Percentiles rank a stretch among this genome's conserved stretches.
These are phyloP conservation scores for Myochromella boudieri DNA, from an alignment of 768 basidiomycete species.

Conservation along the genomic window DNA sequence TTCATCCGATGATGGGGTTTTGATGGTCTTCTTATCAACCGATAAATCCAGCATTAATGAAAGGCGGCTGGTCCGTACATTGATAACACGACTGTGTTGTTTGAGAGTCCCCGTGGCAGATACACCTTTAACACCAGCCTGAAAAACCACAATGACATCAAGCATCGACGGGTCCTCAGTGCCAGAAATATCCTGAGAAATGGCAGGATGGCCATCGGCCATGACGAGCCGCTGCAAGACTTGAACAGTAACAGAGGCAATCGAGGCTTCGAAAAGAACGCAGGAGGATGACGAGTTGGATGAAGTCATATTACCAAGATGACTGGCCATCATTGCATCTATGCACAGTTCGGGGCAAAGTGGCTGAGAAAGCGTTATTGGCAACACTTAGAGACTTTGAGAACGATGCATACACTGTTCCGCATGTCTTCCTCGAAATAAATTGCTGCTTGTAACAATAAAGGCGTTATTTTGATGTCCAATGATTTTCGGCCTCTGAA, in stretches of 20 bases:
- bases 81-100: slow-evolving; percentile 15
- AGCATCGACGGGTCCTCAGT: slow-evolving; percentile 23
- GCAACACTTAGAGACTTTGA: not conserved
- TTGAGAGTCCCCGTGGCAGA: slow-evolving; percentile 21
- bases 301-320: slow-evolving; percentile 33
- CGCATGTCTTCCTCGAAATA: slow-evolving; percentile 48
- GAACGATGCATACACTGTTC: slow-evolving; percentile 37
- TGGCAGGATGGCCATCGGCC: slow-evolving; percentile 29
- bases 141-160: slow-evolving; percentile 30
- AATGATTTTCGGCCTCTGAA: slow-evolving; percentile 37
- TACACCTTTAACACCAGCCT: slow-evolving; percentile 20
- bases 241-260: slow-evolving; percentile 40
- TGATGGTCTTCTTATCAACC: slow-evolving; percentile 30
- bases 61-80: slow-evolving; percentile 21
- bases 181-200: slow-evolving; percentile 21
- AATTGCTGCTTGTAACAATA: slow-evolving; percentile 43
- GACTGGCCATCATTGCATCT: slow-evolving; percentile 42
- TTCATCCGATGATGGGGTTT: slow-evolving; percentile 20
- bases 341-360: slow-evolving; percentile 36
- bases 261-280: slow-evolving; percentile 38
- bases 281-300: slow-evolving; percentile 15
- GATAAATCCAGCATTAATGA: slow-evolving; percentile 27
- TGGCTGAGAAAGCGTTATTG: slow-evolving; percentile 21
- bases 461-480: slow-evolving; percentile 52
- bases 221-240: slow-evolving; percentile 48